Evolutionary conservation across 345 rosid genomes (phyloP).

Genomic region (Lumnitzera littorea): DNA sequence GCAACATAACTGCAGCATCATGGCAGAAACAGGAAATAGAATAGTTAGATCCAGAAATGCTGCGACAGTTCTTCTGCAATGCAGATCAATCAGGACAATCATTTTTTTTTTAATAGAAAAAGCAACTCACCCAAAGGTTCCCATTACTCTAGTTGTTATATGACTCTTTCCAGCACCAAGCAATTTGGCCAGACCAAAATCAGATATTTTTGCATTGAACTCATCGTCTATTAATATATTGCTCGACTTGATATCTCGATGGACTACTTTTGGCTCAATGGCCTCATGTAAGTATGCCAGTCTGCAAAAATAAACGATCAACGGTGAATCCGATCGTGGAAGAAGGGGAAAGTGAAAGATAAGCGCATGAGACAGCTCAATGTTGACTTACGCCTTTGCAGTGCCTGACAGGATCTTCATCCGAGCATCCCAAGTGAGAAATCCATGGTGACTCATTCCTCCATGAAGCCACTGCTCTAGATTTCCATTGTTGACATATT

Average conservation of each 20-base stretch:
- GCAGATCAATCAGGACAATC: not conserved
- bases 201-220: slow-evolving; percentile 88
- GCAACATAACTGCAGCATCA: slow-evolving; percentile 67
- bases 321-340: slow-evolving; percentile 4
- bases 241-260: slow-evolving; percentile 95
- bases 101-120: not conserved
- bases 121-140: slow-evolving; percentile 86
- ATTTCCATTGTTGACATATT: slow-evolving; percentile 89
- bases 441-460: slow-evolving; percentile 61
- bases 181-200: slow-evolving; percentile 91
- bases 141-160: slow-evolving; percentile 94
- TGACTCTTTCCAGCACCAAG: slow-evolving; percentile 86
- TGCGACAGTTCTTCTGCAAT: not conserved
- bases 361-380: slow-evolving; percentile 1
- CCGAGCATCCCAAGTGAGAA: slow-evolving; percentile 92
- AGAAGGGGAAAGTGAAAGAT: slow-evolving; percentile 4
- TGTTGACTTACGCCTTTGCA: slow-evolving; percentile 72
- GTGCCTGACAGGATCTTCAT: slow-evolving; percentile 82
- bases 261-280: slow-evolving; percentile 98
- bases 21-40: slow-evolving; percentile 4
- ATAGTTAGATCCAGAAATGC: not conserved
- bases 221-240: slow-evolving; percentile 79
- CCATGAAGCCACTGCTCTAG: slow-evolving; percentile 97
- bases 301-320: slow-evolving; percentile 27
- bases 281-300: slow-evolving; percentile 93